Evolutionary conservation across 208 protist species (phyloP).

Genomic region (Trypanosoma brucei): DNA sequence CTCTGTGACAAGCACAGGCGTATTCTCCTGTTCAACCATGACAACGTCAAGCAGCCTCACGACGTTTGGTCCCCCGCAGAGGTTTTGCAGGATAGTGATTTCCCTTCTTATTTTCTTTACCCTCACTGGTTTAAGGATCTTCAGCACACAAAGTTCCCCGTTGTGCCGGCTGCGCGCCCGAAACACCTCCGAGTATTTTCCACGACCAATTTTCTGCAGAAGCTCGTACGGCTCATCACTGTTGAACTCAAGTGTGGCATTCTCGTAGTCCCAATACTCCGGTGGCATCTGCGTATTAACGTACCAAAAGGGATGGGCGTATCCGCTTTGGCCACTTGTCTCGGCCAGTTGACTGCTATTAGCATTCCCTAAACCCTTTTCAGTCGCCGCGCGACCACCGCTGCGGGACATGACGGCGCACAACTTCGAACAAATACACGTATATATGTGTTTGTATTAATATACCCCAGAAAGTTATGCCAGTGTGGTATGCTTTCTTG

Average conservation of each 20-base stretch:
- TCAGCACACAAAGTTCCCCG: conserved; percentile 94
- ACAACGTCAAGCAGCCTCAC: conserved; percentile 98
- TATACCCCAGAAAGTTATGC: too few species aligned
- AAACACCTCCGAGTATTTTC: conserved; percentile 99
- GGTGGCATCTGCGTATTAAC: conserved; percentile 65
- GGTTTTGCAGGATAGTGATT: conserved; percentile 98
- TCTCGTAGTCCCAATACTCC: conserved; percentile 95
- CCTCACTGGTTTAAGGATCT: conserved; percentile 98
- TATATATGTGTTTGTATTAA: too few species aligned
- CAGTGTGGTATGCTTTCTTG: too few species aligned
- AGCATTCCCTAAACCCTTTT: conserved; percentile 9
- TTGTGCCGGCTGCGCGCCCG: conserved; percentile 90
- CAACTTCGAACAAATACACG: too few species aligned
- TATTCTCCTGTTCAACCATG: conserved; percentile 91
- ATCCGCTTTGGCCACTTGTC: background rate
- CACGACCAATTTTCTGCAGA: conserved; percentile 92
- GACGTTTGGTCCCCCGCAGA: conserved; percentile 98
- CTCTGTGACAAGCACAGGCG: conserved; percentile 98
- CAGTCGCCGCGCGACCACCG: background rate
- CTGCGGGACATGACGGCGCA: too few species aligned
- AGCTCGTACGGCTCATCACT: conserved; percentile 95
- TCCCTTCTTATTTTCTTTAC: conserved; percentile 99
- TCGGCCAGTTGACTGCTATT: background rate
- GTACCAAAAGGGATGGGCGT: conserved; percentile 74
- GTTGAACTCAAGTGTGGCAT: conserved; percentile 68